Evolutionary conservation across 495 filamentous ascomycete genomes (phyloP), one percentile per base, ranked within the genome.

Genomic region (Venustampulla echinocandica): DNA sequence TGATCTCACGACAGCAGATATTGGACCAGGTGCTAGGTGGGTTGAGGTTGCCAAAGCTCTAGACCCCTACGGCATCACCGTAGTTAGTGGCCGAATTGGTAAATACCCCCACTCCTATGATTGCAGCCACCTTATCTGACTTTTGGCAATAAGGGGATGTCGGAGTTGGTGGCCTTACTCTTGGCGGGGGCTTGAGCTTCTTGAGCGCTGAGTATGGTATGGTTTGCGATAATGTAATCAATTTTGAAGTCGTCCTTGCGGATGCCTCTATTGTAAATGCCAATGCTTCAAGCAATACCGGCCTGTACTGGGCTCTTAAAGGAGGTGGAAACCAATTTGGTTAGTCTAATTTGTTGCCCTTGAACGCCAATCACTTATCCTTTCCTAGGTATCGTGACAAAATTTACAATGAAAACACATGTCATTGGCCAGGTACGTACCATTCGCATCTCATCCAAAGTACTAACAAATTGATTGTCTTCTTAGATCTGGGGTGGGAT

Each of bases 301-400:
- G 81, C 35, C 53, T 80, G 3, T 78, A 59, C 59, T 57, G 54
- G 47, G 75, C 75, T 9, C 63, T 80, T 0, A 80, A 79, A 45
- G 77, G 75, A 9, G 75, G 76, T 17, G 44, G 60, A 4, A 69
- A 62, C 50, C 76, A 79, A 54, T 76, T 75, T 47, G 75, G 73
- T 3, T 23, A 25, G 30, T n/a, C 14, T 18, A 2, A 4, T 2
- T 34, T 10, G 22, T 15, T 43, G 10, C 2, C 24, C 10, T 20
- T 4, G 14, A 10, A 34, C 20, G 6, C 42, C 17, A 9, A 4
- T 46, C 25, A 20, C 44, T 46, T 7, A 46, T 22, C 5, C 14
- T 38, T 37, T 3, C n/a, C 11, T 13, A 44, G 34, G 34, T 4
- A 67, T 79, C 18, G 70, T 79, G 2, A 79, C 76, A 1, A 64